phyloP scores from a whole-genome alignment of 2,329 filamentous ascomycete genomes.

The Penicillium sp. region DNA sequence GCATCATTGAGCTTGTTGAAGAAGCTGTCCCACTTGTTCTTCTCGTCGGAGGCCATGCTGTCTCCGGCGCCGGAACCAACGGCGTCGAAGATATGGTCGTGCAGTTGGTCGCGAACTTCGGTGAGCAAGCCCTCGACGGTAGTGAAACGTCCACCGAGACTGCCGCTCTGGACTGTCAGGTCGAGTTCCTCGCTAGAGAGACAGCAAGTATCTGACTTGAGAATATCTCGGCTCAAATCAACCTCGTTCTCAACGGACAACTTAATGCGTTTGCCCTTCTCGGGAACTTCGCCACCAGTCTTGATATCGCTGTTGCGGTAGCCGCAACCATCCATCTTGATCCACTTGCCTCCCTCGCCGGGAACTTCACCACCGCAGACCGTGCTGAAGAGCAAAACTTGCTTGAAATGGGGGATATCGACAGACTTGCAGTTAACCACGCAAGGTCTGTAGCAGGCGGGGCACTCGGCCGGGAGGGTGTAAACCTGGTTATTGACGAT shows the following conservation, averaged over 20 bases:
- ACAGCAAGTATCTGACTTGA: conserved; percentile 91
- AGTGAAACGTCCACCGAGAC: conserved; percentile 92
- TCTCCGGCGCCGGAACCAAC: conserved; percentile 70
- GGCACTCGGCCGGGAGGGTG: conserved; percentile 85
- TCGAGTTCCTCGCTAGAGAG: conserved; percentile 83
- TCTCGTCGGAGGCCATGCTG: conserved; percentile 66
- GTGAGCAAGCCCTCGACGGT: conserved; percentile 92
- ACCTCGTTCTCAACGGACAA: conserved; percentile 66
- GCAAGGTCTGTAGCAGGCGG: conserved; percentile 82
- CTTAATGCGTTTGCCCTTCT: conserved; percentile 78
- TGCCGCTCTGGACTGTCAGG: conserved; percentile 66
- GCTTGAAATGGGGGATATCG: conserved; percentile 95
- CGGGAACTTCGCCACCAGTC: conserved; percentile 89
- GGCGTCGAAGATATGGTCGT: conserved; percentile 79
- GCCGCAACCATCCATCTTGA: conserved; percentile 57
- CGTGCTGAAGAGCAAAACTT: conserved; percentile 93
- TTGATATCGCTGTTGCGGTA: conserved; percentile 97
- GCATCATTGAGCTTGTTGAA: conserved; percentile 74
- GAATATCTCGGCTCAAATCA: conserved; percentile 86
- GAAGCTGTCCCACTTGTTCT: conserved; percentile 74
- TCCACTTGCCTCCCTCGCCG: not conserved
- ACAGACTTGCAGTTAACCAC: conserved; percentile 89
- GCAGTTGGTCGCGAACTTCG: conserved; percentile 86
- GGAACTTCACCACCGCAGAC: conserved; percentile 61
- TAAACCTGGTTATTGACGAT: conserved; percentile 92